These are phyloP conservation scores for Stagonosporopsis rhizophila DNA, from an alignment of 2,329 filamentous ascomycete species.

Conservation along the genomic window DNA sequence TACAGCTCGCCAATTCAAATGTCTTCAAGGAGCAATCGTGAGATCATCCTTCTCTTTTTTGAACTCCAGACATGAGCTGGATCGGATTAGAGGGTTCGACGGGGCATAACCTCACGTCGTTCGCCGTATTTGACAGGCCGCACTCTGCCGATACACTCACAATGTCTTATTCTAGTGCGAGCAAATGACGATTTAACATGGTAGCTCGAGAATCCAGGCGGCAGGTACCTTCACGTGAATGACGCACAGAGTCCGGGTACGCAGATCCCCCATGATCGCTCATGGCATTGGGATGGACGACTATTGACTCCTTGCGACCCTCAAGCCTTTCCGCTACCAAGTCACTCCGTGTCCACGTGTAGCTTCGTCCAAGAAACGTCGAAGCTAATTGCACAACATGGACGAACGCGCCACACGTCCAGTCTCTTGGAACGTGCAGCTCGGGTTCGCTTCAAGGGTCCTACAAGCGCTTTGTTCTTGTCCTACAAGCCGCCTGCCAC, in stretches of 20 bases:
- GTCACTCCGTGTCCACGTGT: not conserved
- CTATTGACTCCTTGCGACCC: not conserved
- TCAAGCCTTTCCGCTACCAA: not conserved
- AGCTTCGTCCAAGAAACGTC: not conserved
- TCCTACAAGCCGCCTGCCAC: not conserved
- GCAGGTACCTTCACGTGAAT: not conserved
- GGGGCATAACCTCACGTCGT: not conserved
- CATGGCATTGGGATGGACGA: not conserved
- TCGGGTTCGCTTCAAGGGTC: conserved; percentile 1
- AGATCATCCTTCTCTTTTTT: not conserved
- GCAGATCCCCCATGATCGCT: conserved; percentile 6
- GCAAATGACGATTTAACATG: not conserved
- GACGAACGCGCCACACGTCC: not conserved
- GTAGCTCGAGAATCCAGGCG: not conserved
- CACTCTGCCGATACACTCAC: not conserved
- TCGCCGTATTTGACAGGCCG: not conserved
- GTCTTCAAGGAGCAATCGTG: not conserved
- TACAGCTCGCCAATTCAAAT: not conserved
- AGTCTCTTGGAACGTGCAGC: not conserved
- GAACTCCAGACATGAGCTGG: not conserved
- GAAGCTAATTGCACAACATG: not conserved
- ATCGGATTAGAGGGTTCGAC: not conserved
- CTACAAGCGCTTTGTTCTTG: not conserved
- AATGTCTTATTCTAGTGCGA: not conserved
- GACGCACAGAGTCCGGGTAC: not conserved